phyloP scores from a whole-genome alignment of 495 filamentous ascomycete genomes.

The Cudoniella acicularis region DNA sequence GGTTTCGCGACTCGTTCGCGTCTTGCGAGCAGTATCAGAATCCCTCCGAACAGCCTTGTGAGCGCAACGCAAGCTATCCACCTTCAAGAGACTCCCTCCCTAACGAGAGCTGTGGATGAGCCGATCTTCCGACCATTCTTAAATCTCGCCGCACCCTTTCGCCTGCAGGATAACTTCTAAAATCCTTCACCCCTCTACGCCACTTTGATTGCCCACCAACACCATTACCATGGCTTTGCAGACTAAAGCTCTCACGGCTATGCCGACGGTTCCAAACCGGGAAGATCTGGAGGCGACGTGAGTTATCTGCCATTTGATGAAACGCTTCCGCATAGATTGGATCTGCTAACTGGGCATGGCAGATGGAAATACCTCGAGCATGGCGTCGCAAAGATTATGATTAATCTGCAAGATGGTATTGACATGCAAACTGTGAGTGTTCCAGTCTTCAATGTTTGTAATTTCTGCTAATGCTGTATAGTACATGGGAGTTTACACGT shows the following conservation, averaged over 20 bases:
- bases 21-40: constrained; percentile 4
- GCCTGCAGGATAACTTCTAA: neutral
- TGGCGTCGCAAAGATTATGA: constrained; percentile 91
- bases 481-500: constrained; percentile 99
- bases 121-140: neutral
- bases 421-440: constrained; percentile 79
- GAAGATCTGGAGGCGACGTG: constrained; percentile 84
- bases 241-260: constrained; percentile 14
- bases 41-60: neutral
- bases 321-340: constrained; percentile 45
- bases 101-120: neutral
- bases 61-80: neutral
- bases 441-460: neutral
- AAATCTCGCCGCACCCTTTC: neutral
- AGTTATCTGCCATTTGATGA: constrained; percentile 37
- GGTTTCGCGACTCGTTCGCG: constrained; percentile 9
- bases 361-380: constrained; percentile 88
- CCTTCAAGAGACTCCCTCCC: neutral
- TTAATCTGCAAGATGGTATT: constrained; percentile 81
- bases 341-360: constrained; percentile 15
- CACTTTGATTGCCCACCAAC: constrained; percentile 4
- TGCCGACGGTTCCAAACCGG: constrained; percentile 59
- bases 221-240: constrained; percentile 16
- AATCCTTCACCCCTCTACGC: neutral
- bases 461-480: constrained; percentile 26